Base-by-base conservation (phyloP, 2,329 filamentous ascomycete genomes). In the Botrytis galanthina region DNA sequence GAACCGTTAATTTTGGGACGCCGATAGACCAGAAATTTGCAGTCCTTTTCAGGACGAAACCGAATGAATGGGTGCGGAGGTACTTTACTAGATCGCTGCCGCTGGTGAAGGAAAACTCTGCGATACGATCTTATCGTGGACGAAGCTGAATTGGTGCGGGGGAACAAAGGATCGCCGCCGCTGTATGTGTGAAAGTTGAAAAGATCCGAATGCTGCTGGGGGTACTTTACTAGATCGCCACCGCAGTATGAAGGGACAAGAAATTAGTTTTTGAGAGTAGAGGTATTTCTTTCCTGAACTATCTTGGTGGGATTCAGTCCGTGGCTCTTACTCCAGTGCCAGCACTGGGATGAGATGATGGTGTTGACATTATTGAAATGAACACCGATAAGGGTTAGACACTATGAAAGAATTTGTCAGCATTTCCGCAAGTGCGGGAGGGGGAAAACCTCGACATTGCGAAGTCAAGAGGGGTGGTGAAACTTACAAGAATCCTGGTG, bases 11-110 rank as follows among this genome's bases (percentile, higher is more conserved):
- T 57, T 42, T 3, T 16, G n/a, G 29, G 39, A 42, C 66, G 48
- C 48, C 37, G 37, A 42, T 37, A 37, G 4, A 42, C n/a, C 37
- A 48, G 32, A 4, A 29, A 7, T 3, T 4, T 12, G 35, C 64
- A 57, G 54, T 57, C 18, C 18, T 57, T 68, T 68, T 3, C 48
- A 42, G 66, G 66, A 57, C 16, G 35, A 57, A 68, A 12, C 16
- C 16, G 26, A 68, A 9, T 54, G 48, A 20, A 44, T 46, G 44
- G 35, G 16, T 32, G 35, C 48, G 26, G 46, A 37, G 35, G 35
- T 54, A 68, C 22, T 57, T 68, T 32, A n/a, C 35, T n/a, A 68
- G 64, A 68, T 57, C 35, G 35, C 64, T 37, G 48, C 48, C 48
- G 48, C 35, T 57, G n/a, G 5, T 57, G 6, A 12, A 16, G 26